phyloP scores from a whole-genome alignment of 106 monocot species.

The Phalaenopsis aphrodite region DNA sequence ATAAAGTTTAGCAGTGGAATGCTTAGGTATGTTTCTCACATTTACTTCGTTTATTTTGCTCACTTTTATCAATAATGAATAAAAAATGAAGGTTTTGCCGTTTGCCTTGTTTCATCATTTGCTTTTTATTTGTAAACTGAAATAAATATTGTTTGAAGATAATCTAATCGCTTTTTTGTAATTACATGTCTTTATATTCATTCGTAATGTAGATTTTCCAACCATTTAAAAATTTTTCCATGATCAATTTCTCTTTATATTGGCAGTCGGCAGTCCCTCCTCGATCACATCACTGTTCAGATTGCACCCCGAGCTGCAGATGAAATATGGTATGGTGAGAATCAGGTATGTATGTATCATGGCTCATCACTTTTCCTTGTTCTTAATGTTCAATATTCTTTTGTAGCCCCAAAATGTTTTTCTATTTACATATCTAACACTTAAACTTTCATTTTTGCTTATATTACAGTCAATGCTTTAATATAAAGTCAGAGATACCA shows the following conservation, averaged over 20 bases:
- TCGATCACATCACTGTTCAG: conserved; percentile 90
- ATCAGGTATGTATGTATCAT: conserved; percentile 37
- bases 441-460: too few species aligned
- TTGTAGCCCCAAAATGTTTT: neutral
- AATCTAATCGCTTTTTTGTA: neutral
- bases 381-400: neutral
- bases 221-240: neutral
- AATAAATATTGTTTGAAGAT: neutral
- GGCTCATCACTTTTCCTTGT: neutral
- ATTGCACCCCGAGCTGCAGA: conserved; percentile 82
- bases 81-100: neutral
- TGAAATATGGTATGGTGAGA: conserved; percentile 74
- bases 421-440: too few species aligned
- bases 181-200: neutral
- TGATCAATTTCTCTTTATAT: conserved; percentile 4
- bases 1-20: conserved; percentile 74
- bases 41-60: neutral
- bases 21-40: conserved; percentile 42
- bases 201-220: neutral
- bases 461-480: too few species aligned
- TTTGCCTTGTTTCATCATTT: conserved; percentile 4
- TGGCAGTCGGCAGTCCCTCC: conserved; percentile 60
- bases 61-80: neutral
- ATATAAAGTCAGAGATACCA: too few species aligned
- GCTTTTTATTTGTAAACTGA: neutral